Evolutionary conservation across 176 grass and related monocot genomes (phyloP), one percentile per base, ranked within the genome.

Genomic region (Pontederia paniculata): DNA sequence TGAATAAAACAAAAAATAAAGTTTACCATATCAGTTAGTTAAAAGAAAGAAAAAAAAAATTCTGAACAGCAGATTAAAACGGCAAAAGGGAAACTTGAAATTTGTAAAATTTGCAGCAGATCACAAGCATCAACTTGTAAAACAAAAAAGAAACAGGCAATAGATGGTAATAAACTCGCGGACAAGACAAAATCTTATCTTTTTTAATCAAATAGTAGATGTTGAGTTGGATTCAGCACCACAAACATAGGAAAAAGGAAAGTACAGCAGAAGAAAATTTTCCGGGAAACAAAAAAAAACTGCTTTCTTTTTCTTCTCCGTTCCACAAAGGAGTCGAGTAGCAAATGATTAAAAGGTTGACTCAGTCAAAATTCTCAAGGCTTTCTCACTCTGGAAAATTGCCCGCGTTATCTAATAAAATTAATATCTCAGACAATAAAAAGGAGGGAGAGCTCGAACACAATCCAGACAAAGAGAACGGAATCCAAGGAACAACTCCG

Each of bases 281-380:
- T 41, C 57, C 23, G 55, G 25, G 62, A 47, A 43, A 54, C 42
- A 48, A 44, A 56, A 58, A 42, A n/a, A 55, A 55, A 42, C 53
- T 48, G 63, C 54, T 63, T 56, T 67, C 74, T 76, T 71, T 64
- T 58, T 80, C 65, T 70, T 48, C 57, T 56, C 41, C n/a, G 28
- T 21, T 11, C 13, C 43, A 23, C 44, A 18, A 46, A 45, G 46
- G 42, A 11, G 37, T 17, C n/a, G 18, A 16, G 47, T 15, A 62
- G 42, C 71, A 79, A 84, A 88, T 84, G 76, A 88, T 81, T 81
- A 65, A 74, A 58, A 14, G 64, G 73, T 63, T 67, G 66, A 62
- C 69, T 17, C 52, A 50, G 68, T 70, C 23, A 72, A 70, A 37
- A 37, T 37, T 69, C 43, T 63, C 65, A 83, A 66, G 60, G 25